Percentiles rank a stretch among this genome's conserved stretches.
Evolutionary conservation across 805 yeast genomes (phyloP).

Genomic region (Kazachstania martiniae): DNA sequence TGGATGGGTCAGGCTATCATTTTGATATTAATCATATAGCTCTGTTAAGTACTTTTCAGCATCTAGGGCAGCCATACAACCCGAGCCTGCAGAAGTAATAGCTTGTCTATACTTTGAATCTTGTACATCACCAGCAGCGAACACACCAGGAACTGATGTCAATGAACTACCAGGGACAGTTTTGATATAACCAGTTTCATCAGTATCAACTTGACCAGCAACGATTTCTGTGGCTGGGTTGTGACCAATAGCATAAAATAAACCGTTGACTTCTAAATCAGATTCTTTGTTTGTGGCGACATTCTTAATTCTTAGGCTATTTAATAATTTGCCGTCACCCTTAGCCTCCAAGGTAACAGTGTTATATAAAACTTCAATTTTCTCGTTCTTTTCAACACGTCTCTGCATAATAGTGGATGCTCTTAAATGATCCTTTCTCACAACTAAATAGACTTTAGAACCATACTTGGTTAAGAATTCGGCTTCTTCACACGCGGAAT

Average conservation of each 20-base stretch:
- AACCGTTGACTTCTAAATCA: conserved; percentile 75
- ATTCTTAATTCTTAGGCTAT: conserved; percentile 54
- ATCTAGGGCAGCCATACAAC: conserved; percentile 98
- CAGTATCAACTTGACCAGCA: conserved; percentile 66
- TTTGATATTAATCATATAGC: too few species aligned
- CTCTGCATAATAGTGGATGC: conserved; percentile 97
- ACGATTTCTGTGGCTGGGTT: conserved; percentile 86
- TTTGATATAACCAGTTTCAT: conserved; percentile 78
- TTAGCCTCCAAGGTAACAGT: conserved; percentile 78
- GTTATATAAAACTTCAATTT: conserved; percentile 84
- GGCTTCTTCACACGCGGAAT: conserved; percentile 99
- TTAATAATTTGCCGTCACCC: conserved; percentile 84
- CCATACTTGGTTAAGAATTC: conserved; percentile 94
- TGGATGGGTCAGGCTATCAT: too few species aligned
- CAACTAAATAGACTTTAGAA: conserved; percentile 85
- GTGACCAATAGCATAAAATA: conserved; percentile 97
- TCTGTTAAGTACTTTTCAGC: conserved; percentile 78
- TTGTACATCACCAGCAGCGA: conserved; percentile 99
- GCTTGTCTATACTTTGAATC: conserved; percentile 97
- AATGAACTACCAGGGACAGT: conserved; percentile 83
- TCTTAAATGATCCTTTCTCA: conserved; percentile 88
- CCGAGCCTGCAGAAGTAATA: conserved; percentile 98
- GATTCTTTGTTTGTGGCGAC: conserved; percentile 55
- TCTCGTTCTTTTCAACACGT: conserved; percentile 74
- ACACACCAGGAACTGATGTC: conserved; percentile 84